These are phyloP conservation scores for Hyparrhenia diplandra DNA, from an alignment of 176 grass and related monocot species.

Conservation along the genomic window DNA sequence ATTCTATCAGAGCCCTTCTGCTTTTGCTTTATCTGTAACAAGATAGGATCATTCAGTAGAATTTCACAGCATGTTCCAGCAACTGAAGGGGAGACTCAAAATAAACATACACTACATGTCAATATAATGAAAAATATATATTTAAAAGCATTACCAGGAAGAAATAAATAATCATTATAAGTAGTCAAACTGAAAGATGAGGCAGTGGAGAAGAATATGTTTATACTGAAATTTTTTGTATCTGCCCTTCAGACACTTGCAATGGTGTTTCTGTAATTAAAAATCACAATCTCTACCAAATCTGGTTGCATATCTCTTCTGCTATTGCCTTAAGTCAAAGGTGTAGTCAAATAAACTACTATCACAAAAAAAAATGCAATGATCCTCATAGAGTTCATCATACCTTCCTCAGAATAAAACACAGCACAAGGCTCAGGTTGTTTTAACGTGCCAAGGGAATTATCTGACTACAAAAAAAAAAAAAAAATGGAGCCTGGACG, in stretches of 20 bases:
- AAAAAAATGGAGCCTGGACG: background rate
- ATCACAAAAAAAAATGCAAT: background rate
- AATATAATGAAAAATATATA: background rate
- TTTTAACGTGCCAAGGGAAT: background rate
- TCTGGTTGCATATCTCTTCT: background rate
- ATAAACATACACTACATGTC: background rate
- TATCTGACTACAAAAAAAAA: background rate
- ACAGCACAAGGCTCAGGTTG: background rate
- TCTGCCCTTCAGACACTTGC: background rate
- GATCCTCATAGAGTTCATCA: no score
- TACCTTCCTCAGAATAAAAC: background rate
- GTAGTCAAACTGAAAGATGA: background rate
- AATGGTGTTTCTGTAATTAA: background rate
- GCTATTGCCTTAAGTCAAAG: background rate
- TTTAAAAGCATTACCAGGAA: background rate
- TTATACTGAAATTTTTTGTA: background rate
- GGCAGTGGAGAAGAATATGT: background rate
- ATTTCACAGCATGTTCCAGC: background rate
- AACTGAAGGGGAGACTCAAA: background rate
- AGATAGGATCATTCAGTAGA: background rate
- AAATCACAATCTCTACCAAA: background rate
- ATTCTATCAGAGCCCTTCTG: slow-evolving; percentile 68
- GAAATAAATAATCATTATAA: background rate
- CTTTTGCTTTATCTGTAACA: slow-evolving; percentile 80
- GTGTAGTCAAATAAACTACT: background rate